Conservation (phyloP, 176 grass and related monocot genomes). For the Neostapfia colusana region DNA sequence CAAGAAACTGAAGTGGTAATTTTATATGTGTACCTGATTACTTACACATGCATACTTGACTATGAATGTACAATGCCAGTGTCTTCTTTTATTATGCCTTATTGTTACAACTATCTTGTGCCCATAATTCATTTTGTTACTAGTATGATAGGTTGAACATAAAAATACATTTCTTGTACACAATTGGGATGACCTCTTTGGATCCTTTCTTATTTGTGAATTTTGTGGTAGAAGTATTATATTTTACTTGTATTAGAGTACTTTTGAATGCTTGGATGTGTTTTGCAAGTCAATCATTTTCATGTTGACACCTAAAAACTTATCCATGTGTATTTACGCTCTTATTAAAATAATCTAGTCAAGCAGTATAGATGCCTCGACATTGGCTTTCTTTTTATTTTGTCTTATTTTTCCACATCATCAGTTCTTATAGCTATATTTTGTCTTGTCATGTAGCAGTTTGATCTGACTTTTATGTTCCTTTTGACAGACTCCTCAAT, state of each 20-base stretch:
- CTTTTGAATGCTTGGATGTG: background rate
- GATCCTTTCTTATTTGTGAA: background rate
- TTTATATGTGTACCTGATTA: too few species aligned
- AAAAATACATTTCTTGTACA: background rate
- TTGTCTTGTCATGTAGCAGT: constrained; percentile 8
- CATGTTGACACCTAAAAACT: background rate
- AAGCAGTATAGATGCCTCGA: constrained; percentile 5
- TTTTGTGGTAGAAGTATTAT: constrained; percentile 1
- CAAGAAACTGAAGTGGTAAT: constrained; percentile 56
- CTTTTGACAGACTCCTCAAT: constrained; percentile 46
- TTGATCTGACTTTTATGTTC: constrained; percentile 32
- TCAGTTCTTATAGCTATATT: background rate
- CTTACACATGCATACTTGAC: background rate
- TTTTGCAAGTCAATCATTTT: background rate
- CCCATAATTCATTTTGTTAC: background rate
- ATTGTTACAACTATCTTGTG: background rate
- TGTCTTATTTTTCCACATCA: background rate
- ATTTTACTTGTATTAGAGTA: background rate
- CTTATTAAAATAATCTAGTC: background rate
- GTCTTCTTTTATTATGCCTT: background rate
- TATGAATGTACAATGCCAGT: background rate
- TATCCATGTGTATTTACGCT: background rate
- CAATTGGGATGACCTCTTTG: background rate
- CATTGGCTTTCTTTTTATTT: background rate
- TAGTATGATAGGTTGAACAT: background rate